These are phyloP conservation scores for Ophiostoma ips DNA, from an alignment of 2,329 filamentous ascomycete genomes.

Conservation along the genomic window DNA sequence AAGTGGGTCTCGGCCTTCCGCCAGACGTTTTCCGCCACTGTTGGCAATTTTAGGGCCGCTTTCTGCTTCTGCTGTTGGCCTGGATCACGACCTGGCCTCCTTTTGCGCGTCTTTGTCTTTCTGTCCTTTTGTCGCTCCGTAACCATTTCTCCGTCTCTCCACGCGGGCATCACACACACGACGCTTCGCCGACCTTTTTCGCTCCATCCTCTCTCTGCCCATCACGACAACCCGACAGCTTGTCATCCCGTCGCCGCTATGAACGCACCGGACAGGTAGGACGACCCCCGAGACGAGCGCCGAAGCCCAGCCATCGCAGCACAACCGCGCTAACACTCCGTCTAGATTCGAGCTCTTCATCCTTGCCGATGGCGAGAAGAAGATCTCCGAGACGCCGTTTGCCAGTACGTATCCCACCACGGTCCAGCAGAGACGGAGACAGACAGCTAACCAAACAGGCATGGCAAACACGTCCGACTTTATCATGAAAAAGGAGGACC, in stretches of 20 bases:
- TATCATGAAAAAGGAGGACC: slow-evolving; percentile 90
- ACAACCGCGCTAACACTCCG: slow-evolving; percentile 1
- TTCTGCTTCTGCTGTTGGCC: neutral
- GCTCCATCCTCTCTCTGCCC: neutral
- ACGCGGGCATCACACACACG: too few relatives aligned
- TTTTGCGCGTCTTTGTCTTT: neutral
- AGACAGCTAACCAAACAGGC: slow-evolving; percentile 34
- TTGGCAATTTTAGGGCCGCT: neutral
- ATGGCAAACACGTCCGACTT: slow-evolving; percentile 94
- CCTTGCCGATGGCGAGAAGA: slow-evolving; percentile 78
- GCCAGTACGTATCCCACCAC: slow-evolving; percentile 50
- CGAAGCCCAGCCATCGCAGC: neutral
- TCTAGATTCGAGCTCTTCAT: slow-evolving; percentile 85
- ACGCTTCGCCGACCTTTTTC: neutral
- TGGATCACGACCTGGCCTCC: neutral
- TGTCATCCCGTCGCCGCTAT: slow-evolving; percentile 20
- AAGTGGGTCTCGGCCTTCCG: neutral
- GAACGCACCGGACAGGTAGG: slow-evolving; percentile 45
- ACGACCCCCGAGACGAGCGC: slow-evolving; percentile 4
- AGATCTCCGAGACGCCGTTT: slow-evolving; percentile 77
- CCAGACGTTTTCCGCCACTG: neutral
- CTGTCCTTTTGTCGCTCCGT: neutral
- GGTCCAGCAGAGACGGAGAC: neutral
- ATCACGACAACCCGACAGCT: neutral
- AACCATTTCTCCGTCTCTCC: neutral